These are phyloP conservation scores for Pittosporum tobira DNA, from an alignment of 129 eudicot species.

Conservation along the genomic window DNA sequence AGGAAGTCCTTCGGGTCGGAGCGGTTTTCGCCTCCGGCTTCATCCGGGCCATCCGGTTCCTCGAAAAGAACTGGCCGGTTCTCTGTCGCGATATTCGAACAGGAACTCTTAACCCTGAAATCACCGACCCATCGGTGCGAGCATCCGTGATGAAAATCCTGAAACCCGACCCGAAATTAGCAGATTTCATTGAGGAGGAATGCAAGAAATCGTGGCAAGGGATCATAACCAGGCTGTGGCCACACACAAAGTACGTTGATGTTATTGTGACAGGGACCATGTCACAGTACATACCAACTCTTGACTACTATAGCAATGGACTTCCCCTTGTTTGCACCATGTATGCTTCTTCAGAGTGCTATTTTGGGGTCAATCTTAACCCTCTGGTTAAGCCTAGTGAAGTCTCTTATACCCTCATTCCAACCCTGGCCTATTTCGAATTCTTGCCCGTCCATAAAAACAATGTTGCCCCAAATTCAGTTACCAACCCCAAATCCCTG, in stretches of 20 bases:
- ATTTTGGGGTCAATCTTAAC: slow-evolving; percentile 58
- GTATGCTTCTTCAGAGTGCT: slow-evolving; percentile 80
- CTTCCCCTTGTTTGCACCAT: slow-evolving; percentile 70
- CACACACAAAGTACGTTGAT: slow-evolving; percentile 62
- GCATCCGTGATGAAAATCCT: slow-evolving; percentile 46
- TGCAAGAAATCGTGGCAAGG: slow-evolving; percentile 69
- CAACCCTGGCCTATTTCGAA: slow-evolving; percentile 69
- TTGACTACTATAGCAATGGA: slow-evolving; percentile 59
- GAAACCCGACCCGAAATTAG: slow-evolving; percentile 43
- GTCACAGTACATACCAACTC: slow-evolving; percentile 77
- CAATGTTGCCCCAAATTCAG: slow-evolving; percentile 32
- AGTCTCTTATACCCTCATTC: slow-evolving; percentile 65
- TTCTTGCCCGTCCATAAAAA: slow-evolving; percentile 52
- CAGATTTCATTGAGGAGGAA: slow-evolving; percentile 49
- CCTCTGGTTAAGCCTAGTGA: slow-evolving; percentile 72
- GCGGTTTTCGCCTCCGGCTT: slow-evolving; percentile 77
- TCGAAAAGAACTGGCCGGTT: slow-evolving; percentile 46
- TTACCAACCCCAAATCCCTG: slow-evolving; percentile 33
- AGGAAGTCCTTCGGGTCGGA: slow-evolving; percentile 61
- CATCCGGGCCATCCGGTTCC: slow-evolving; percentile 61
- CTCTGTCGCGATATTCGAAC: slow-evolving; percentile 52
- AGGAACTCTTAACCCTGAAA: slow-evolving; percentile 33
- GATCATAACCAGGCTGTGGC: slow-evolving; percentile 68
- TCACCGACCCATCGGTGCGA: slow-evolving; percentile 41
- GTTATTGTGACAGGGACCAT: slow-evolving; percentile 76